Evolutionary conservation across 73 alveolate genomes (phyloP), one percentile per base, ranked within the genome.

Genomic region (Paramecium primaurelia): DNA sequence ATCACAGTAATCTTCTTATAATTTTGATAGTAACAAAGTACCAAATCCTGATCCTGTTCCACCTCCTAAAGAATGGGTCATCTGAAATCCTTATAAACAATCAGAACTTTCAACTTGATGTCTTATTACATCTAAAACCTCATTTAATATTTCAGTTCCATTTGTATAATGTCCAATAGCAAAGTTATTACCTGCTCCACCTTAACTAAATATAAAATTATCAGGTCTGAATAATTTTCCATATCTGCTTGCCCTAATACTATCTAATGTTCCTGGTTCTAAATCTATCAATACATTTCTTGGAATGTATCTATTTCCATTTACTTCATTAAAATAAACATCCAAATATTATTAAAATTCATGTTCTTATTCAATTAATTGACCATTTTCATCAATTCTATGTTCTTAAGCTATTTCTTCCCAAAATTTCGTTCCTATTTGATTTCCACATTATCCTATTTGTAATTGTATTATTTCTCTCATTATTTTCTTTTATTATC

Each of bases 391-490:
- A 93, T 95, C 90, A 30, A 96, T 58, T 2, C 95, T 95, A 86
- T 98, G 99, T 94, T 98, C 99, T 30, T 86, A 22, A 22, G 97
- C 89, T 11, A 98, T 95, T 36, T 93, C 93, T 77, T 98, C 99
- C 99, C 99, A 98, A 89, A 97, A 98, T 37, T 97, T 94, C 93
- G 96, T 92, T 47, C 99, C 99, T 49, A 97, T 93, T 94, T 97
- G 97, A 95, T 96, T 97, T 18, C 99, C 99, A 92, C 99, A 97
- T 94, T 96, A 97, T 58, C 99, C 99, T 49, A 97, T 98, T 96
- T 96, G 98, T 14, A 97, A 87, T 88, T 96, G 93, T 49, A 98
- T 92, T 77, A 97, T 97, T 96, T 96, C 99, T 95, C 98, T 94
- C 97, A 96, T 94, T 94, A 47, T 64, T 64, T 64, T 64, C 84